Evolutionary conservation across 352 stramenopile genomes (phyloP).

Genomic region (Pythium plurisporium): DNA sequence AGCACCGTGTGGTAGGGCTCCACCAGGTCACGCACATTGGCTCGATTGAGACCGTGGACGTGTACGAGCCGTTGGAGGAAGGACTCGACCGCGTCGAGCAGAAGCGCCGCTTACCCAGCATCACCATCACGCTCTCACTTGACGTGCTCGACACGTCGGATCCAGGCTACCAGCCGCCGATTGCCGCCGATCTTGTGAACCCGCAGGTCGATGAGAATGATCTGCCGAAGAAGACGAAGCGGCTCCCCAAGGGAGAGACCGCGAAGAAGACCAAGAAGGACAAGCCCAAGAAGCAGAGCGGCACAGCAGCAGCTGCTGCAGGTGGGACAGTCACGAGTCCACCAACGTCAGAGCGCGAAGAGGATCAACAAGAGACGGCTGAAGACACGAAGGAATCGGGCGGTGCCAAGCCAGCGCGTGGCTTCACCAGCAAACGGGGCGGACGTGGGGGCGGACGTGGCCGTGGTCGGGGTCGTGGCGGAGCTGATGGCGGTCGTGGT

Average conservation of each 20-base stretch:
- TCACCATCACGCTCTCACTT: slow-evolving; percentile 71
- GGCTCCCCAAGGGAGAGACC: slow-evolving; percentile 5
- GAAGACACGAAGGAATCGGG: slow-evolving; percentile 22
- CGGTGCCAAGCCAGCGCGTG: not conserved
- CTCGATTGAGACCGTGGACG: slow-evolving; percentile 74
- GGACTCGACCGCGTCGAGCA: slow-evolving; percentile 76
- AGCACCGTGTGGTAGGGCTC: slow-evolving; percentile 63
- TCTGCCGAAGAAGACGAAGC: slow-evolving; percentile 25
- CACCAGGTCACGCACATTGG: slow-evolving; percentile 79
- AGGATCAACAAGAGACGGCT: slow-evolving; percentile 22
- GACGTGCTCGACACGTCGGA: slow-evolving; percentile 53
- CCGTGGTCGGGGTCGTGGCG: slow-evolving; percentile 8
- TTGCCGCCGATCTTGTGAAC: slow-evolving; percentile 50
- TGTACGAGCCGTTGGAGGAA: slow-evolving; percentile 84
- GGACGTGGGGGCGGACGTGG: slow-evolving; percentile 15
- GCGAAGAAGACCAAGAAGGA: slow-evolving; percentile 27
- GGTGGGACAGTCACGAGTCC: not conserved
- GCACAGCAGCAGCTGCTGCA: not conserved
- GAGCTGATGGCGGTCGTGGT: not conserved
- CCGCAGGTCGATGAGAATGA: slow-evolving; percentile 31
- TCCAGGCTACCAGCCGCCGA: slow-evolving; percentile 68
- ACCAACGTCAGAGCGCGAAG: slow-evolving; percentile 8
- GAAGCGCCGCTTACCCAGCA: slow-evolving; percentile 64
- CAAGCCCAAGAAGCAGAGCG: slow-evolving; percentile 16
- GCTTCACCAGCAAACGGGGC: slow-evolving; percentile 9